phyloP scores from a whole-genome alignment of 2,329 filamentous ascomycete genomes.

The Fusarium lyarnte region DNA sequence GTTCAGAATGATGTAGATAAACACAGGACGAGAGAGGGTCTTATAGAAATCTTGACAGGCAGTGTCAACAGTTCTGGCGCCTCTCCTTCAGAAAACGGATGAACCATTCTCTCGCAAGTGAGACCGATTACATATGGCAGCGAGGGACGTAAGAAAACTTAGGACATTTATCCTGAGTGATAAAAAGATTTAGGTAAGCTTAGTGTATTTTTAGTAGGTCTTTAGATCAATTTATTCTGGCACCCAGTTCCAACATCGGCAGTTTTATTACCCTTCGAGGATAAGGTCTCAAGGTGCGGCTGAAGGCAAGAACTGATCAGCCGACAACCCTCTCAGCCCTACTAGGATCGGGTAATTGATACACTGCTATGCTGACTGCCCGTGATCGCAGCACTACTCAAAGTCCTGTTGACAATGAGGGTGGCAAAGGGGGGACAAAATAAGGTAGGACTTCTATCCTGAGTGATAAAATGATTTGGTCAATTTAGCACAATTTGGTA shows the following conservation, averaged over 20 bases:
- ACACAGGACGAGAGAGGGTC: no score
- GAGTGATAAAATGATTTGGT: neutral
- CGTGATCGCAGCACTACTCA: no score
- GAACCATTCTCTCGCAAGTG: neutral
- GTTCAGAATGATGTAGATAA: rapidly evolving
- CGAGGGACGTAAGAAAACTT: neutral
- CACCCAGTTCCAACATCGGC: rapidly evolving
- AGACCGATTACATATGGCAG: neutral
- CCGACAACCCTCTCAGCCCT: neutral
- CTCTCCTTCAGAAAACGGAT: neutral
- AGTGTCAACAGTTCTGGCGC: rapidly evolving
- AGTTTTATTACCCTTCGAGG: rapidly evolving
- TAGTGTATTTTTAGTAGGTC: neutral
- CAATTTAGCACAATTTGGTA: neutral
- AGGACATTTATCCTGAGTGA: neutral
- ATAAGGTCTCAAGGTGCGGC: rapidly evolving
- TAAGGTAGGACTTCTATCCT: rapidly evolving
- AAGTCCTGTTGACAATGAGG: rapidly evolving
- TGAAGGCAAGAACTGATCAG: neutral
- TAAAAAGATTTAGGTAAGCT: neutral
- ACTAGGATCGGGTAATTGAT: no score
- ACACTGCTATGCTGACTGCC: neutral
- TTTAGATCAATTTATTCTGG: neutral
- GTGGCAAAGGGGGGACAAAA: neutral
- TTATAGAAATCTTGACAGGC: neutral